A percentile compares a stretch with the other conserved stretches of the same genome.
These are phyloP conservation scores for Cyphellophora europaea DNA, from an alignment of 2,329 filamentous ascomycete species.

Conservation along the genomic window DNA sequence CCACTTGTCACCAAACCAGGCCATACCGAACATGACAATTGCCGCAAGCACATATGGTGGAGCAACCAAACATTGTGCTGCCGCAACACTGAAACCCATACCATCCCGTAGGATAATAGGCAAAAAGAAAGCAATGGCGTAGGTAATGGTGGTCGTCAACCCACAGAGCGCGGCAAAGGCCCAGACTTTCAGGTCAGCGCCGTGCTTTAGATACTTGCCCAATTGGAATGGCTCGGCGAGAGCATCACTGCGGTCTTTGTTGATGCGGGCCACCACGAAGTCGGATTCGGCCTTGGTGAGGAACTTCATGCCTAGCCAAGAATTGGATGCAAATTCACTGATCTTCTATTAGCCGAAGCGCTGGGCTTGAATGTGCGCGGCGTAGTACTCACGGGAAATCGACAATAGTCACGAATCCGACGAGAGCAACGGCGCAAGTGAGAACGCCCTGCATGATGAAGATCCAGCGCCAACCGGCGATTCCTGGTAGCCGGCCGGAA, in stretches of 20 bases:
- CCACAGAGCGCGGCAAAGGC: conserved; percentile 42
- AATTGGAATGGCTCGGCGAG: conserved; percentile 38
- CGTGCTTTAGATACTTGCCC: conserved; percentile 37
- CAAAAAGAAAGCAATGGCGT: conserved; percentile 70
- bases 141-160: conserved; percentile 58
- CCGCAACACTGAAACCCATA: conserved; percentile 56
- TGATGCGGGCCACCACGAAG: conserved; percentile 34
- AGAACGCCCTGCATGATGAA: conserved; percentile 42
- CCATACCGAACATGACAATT: conserved; percentile 51
- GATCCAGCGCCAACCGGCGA: conserved; percentile 52
- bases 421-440: conserved; percentile 13
- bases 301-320: conserved; percentile 22
- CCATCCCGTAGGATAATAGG: conserved; percentile 59
- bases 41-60: conserved; percentile 56
- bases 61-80: conserved; percentile 62
- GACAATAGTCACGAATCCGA: conserved; percentile 24
- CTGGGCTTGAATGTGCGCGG: not conserved
- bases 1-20: conserved; percentile 59
- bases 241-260: conserved; percentile 45
- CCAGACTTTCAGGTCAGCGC: conserved; percentile 45
- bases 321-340: conserved; percentile 15
- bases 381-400: conserved; percentile 12
- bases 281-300: conserved; percentile 18
- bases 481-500: conserved; percentile 24
- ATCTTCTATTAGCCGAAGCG: not conserved